phyloP scores from a whole-genome alignment of 768 basidiomycete species.

The Filobasidium wieringae region DNA sequence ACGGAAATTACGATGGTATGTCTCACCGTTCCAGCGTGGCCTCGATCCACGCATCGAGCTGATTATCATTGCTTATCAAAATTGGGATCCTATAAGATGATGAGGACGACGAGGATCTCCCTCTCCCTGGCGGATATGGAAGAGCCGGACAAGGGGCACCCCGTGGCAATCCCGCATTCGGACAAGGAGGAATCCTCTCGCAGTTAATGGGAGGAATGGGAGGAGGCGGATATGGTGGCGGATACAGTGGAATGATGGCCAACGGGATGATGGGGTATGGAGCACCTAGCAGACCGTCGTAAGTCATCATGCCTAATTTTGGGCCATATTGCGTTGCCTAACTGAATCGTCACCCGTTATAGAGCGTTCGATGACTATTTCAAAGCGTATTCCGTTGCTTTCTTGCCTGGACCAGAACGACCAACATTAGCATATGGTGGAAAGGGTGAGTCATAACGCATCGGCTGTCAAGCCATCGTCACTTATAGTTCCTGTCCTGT shows the following conservation, averaged over 20 bases:
- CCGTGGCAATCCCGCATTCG: not conserved
- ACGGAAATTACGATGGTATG: conserved; percentile 12
- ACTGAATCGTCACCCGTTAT: not conserved
- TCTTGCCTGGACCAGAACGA: conserved; percentile 74
- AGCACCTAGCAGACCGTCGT: conserved; percentile 1
- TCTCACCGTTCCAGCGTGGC: not conserved
- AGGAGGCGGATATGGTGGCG: conserved; percentile 11
- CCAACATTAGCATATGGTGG: conserved; percentile 93
- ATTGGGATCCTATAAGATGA: too few species aligned
- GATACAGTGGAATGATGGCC: conserved; percentile 23
- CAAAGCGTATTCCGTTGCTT: conserved; percentile 88
- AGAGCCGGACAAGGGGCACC: not conserved
- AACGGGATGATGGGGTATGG: conserved; percentile 26
- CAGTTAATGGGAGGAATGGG: conserved; percentile 6
- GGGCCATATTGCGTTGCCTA: not conserved
- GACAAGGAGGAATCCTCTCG: conserved; percentile 6
- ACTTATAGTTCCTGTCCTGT: not conserved
- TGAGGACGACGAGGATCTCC: conserved; percentile 28
- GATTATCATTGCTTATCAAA: conserved; percentile 8
- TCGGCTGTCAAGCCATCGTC: not conserved
- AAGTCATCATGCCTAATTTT: conserved; percentile 4
- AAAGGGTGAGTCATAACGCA: conserved; percentile 57
- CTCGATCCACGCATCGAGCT: not conserved
- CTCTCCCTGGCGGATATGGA: not conserved
- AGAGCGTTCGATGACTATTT: conserved; percentile 81